Evolutionary conservation across 2,329 filamentous ascomycete genomes (phyloP).

Genomic region (Fusarium pseudocircinatum): DNA sequence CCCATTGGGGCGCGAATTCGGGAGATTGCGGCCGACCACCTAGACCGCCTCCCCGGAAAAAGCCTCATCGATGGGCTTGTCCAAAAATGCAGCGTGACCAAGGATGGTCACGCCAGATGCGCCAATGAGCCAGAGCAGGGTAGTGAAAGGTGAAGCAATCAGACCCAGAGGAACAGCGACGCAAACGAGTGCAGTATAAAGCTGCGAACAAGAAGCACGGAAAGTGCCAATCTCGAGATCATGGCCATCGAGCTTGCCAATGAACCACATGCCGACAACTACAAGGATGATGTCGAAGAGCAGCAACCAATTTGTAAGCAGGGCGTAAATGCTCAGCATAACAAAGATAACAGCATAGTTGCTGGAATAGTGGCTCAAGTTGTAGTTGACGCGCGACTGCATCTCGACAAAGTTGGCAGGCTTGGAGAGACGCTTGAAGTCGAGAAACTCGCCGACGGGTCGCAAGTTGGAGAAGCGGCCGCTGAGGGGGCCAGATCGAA

Average conservation of each 20-base stretch:
- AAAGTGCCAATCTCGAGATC: constrained; percentile 88
- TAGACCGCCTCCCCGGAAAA: constrained; percentile 99
- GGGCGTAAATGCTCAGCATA: constrained; percentile 95
- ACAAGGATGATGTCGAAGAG: constrained; percentile 94
- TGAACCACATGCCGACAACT: constrained; percentile 86
- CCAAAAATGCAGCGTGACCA: constrained; percentile 94
- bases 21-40: constrained; percentile 99
- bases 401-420: constrained; percentile 89
- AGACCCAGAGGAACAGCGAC: constrained; percentile 86
- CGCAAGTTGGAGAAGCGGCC: constrained; percentile 92
- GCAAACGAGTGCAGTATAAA: constrained; percentile 88
- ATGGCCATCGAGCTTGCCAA: constrained; percentile 87
- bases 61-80: constrained; percentile 99
- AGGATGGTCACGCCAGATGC: constrained; percentile 93
- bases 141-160: constrained; percentile 83
- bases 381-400: constrained; percentile 96
- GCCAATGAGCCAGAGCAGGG: constrained; percentile 94
- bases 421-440: constrained; percentile 95
- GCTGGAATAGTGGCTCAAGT: constrained; percentile 95
- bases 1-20: constrained; percentile 91
- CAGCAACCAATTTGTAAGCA: constrained; percentile 86
- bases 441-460: constrained; percentile 92
- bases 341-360: constrained; percentile 95
- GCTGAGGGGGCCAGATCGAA: constrained; percentile 81
- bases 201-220: constrained; percentile 87